phyloP scores from a whole-genome alignment of 768 basidiomycete species.

The Termitomyces sp. region DNA sequence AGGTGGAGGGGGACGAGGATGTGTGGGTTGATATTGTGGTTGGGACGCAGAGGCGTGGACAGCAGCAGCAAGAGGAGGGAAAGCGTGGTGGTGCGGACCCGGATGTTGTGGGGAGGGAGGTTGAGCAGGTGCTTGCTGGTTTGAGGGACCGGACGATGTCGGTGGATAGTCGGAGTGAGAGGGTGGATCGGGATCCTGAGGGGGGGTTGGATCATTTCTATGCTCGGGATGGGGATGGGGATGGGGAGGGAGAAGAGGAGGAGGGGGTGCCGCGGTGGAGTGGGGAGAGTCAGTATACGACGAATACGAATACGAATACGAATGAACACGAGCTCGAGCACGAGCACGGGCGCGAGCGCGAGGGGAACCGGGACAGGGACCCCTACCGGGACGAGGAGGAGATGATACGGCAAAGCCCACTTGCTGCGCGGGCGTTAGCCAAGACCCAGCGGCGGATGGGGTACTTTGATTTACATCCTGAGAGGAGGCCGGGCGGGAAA shows the following conservation, averaged over 20 bases:
- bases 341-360: neutral
- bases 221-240: slow-evolving; percentile 47
- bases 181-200: slow-evolving; percentile 31
- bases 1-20: slow-evolving; percentile 54
- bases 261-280: slow-evolving; percentile 29
- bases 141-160: slow-evolving; percentile 36
- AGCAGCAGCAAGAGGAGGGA: slow-evolving; percentile 28
- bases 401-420: neutral
- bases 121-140: slow-evolving; percentile 64
- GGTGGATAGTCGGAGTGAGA: slow-evolving; percentile 21
- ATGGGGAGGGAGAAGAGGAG: slow-evolving; percentile 25
- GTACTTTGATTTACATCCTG: slow-evolving; percentile 79
- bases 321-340: slow-evolving; percentile 14
- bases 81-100: slow-evolving; percentile 59
- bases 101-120: slow-evolving; percentile 68
- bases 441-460: slow-evolving; percentile 45
- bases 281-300: slow-evolving; percentile 21
- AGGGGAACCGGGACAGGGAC: neutral
- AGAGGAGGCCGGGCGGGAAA: slow-evolving; percentile 42
- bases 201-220: slow-evolving; percentile 24
- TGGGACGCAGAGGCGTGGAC: slow-evolving; percentile 43
- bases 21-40: slow-evolving; percentile 90
- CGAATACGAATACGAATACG: slow-evolving; percentile 14
- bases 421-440: slow-evolving; percentile 25
- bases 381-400: slow-evolving; percentile 13